These are phyloP conservation scores for Cordyceps javanica DNA, from an alignment of 2,329 filamentous ascomycete genomes.

Conservation along the genomic window DNA sequence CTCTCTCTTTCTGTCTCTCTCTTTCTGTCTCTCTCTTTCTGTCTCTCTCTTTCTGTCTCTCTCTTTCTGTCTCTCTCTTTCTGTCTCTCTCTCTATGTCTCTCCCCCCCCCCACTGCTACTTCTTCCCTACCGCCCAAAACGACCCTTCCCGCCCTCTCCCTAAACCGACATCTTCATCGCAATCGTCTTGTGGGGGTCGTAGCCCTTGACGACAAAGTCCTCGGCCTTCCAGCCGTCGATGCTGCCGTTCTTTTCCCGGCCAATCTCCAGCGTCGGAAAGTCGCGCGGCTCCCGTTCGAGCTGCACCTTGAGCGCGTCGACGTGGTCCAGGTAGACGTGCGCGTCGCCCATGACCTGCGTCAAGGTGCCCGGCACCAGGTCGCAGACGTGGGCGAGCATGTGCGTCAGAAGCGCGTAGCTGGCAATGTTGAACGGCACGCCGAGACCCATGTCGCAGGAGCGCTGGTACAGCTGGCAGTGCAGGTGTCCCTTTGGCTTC, in stretches of 20 bases:
- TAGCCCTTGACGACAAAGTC: conserved; percentile 88
- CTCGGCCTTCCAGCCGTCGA: conserved; percentile 85
- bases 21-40: too few relatives aligned
- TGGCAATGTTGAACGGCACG: conserved; percentile 96
- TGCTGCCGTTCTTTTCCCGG: conserved; percentile 61
- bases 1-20: too few relatives aligned
- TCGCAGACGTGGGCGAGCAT: conserved; percentile 89
- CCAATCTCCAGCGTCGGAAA: conserved; percentile 76
- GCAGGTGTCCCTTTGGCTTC: conserved; percentile 60
- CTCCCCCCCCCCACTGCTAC: not conserved
- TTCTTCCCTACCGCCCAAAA: too few relatives aligned
- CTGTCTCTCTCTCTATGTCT: too few relatives aligned
- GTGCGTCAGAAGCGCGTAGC: conserved; percentile 87
- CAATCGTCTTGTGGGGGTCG: conserved; percentile 82
- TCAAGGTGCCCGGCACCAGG: conserved; percentile 77
- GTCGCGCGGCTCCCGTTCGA: conserved; percentile 69
- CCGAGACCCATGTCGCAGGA: conserved; percentile 96
- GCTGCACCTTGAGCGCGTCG: conserved; percentile 74
- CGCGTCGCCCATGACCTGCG: conserved; percentile 97
- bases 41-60: too few relatives aligned
- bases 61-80: too few relatives aligned
- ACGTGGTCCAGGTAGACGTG: conserved; percentile 93
- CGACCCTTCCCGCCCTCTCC: too few relatives aligned
- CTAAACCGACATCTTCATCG: conserved; percentile 98
- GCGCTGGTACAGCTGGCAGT: conserved; percentile 88